Conservation (phyloP, 352 stramenopile genomes). For the Thalassiosira mediterranea region DNA sequence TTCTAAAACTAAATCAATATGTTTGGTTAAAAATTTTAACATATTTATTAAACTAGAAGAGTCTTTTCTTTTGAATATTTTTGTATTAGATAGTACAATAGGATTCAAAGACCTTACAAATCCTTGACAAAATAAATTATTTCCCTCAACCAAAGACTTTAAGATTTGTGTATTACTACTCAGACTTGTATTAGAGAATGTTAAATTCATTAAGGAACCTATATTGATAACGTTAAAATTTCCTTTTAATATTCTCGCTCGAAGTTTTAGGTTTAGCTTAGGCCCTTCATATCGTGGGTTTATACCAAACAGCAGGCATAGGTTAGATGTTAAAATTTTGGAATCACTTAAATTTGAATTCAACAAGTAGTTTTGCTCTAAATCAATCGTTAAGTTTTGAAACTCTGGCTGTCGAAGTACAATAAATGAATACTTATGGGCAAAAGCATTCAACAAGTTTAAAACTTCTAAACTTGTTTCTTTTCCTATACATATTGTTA, state of each 20-base stretch:
- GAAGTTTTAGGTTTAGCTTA: conserved; percentile 50
- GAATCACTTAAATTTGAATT: conserved; percentile 31
- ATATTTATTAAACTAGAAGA: conserved; percentile 36
- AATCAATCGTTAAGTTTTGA: conserved; percentile 34
- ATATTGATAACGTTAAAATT: conserved; percentile 42
- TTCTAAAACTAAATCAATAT: conserved; percentile 40
- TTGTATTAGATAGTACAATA: conserved; percentile 29
- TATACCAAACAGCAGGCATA: conserved; percentile 51
- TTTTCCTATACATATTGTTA: conserved; percentile 47
- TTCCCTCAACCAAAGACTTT: conserved; percentile 39
- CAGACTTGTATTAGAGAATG: conserved; percentile 54
- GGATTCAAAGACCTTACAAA: conserved; percentile 37
- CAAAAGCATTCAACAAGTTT: conserved; percentile 42
- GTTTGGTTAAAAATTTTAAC: conserved; percentile 30
- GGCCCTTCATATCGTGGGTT: conserved; percentile 47
- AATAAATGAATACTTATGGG: conserved; percentile 48
- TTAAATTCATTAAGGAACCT: conserved; percentile 51
- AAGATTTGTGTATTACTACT: conserved; percentile 33
- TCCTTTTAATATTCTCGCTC: conserved; percentile 41
- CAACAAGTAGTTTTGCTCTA: conserved; percentile 35
- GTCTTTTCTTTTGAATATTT: conserved; percentile 35
- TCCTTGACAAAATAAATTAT: conserved; percentile 52
- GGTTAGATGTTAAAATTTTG: conserved; percentile 38
- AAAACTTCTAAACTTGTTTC: conserved; percentile 48
- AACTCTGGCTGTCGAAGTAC: conserved; percentile 46